Evolutionary conservation across 148 eudicot genomes (phyloP), one percentile per base, ranked within the genome.

Genomic region (Rhododendron kiyosumense): DNA sequence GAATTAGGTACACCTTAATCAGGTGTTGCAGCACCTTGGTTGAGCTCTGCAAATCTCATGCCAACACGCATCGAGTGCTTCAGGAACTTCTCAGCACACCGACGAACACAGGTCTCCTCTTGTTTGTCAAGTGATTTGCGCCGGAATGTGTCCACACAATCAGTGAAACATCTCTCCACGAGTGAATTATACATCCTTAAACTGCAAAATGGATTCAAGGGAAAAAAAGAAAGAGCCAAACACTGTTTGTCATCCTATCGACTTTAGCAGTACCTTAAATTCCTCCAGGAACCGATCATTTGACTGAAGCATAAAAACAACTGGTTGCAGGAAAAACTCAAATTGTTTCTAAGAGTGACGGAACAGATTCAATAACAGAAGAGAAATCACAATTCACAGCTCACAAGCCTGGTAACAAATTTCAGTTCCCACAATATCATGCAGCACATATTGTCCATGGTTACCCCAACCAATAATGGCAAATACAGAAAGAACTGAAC

Each of bases 1-100:
- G 34, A 11, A 71, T 11, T 34, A 6, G 18, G 12, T 49, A 54
- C 71, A 17, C 57, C 59, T 85, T 86, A 88, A 81, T 92, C 94
- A 38, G 83, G 85, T 57, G 93, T 91, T 18, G 93, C 89, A 22
- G 92, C 92, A 51, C 91, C 92, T 86, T 91, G 91, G 89, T 91
- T 92, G 81, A 92, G 93, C 87, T 92, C 94, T 3, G 91, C 93
- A 59, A 93, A 93, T 81, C 92, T 90, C 95, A 93, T 26, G 63
- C 93, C 92, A 34, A 91, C 95, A 46, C 93, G 91, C 95, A 93
- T 93, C 0, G 92, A 90, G 77, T 93, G 95, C 92, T 93, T 93
- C 88, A 93, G 74, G 88, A 91, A 93, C 88, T 93, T 93, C 92
- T 93, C 93, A 12, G 95, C 92, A 90, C 95, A 91, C 51, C 93